Base-by-base conservation (phyloP, 192 early-diverging fungal species). In the Coemansia aciculifera region DNA sequence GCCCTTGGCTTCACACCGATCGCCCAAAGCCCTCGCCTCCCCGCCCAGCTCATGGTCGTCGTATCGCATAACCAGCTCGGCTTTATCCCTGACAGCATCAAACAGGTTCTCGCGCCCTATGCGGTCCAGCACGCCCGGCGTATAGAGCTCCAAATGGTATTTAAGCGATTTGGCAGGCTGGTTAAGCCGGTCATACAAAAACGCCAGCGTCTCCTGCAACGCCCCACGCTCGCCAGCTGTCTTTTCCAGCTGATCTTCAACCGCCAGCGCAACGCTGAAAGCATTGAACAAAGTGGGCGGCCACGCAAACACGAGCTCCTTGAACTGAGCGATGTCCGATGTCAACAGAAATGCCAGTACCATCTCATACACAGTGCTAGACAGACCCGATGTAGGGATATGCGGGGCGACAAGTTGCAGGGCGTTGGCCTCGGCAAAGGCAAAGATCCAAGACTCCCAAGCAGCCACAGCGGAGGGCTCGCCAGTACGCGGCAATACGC, bases 401-500 rank as follows among this genome's bases (percentile, higher is more conserved):
- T 81, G 86, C 42, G 85, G 86, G 1, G 90, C 84, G 59, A 97
- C 90, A 17, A 74, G 86, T 79, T 89, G 75, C 44, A 98, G 79
- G 57, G 95, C 85, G 11, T 88, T 75, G 40, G 87, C 79, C 37
- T 95, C 90, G 11, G 90, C 88, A 83, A 98, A 98, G n/a, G 77
- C 86, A 73, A 90, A 93, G 4, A 98, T 84, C 96, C 95, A 97
- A 23, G 87, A 70, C 68, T 98, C 95, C 98, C 98, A 99, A 0
- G 66, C 72, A 27, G 66, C 72, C 24, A 39, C 64, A 0, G 75
- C 40, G 8, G 63, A 66, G 4, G 66, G 38, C 19, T 56, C 46
- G 34, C 52, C 61, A 9, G 13, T 32, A 1, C 91, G 77, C 11
- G 86, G 81, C 40, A 99, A 83, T 37, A 98, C 89, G 31, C 89